Evolutionary conservation across 2,329 filamentous ascomycete genomes (phyloP), one percentile per base, ranked within the genome.

Genomic region (Sclerotinia borealis): DNA sequence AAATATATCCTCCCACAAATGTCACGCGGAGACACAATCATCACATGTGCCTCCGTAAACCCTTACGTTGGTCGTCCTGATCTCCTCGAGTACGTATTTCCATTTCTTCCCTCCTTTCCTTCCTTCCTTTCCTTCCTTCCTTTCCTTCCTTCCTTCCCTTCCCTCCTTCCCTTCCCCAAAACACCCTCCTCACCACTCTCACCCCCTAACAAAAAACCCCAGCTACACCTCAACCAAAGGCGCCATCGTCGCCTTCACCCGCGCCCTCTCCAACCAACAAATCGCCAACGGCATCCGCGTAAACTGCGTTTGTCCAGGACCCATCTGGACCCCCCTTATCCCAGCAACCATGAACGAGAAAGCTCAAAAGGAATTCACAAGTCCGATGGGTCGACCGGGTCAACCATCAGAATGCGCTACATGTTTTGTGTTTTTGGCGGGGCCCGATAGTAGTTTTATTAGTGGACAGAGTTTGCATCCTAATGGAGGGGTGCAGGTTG

Each of bases 21-120:
- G 85, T 83, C 85, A 72, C 75, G 76, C n/a, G 91, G 91, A 41
- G 82, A 85, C 63, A 86, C 85, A 31, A 92, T 96, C 74, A 92
- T 96, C 81, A 95, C 93, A 79, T 92, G 91, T 73, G 87, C 90
- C 50, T 92, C 89, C 37, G 87, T 95, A 74, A 93, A 93, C 74
- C 89, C 87, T 31, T 95, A 93, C 77, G 84, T 92, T 64, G 91
- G 91, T 45, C 88, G 90, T 1, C 87, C 88, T 0, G 90, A 93
- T 70, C 81, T 93, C 2, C 83, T 95, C 55, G 90, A 95, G 59
- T 55, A 55, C 43, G 59, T 55, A n/a, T n/a, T n/a, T n/a, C n/a
- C n/a, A n/a, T n/a, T n/a, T n/a, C n/a, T 10, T 22, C 1, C 25
- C 13, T 2, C 10, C 27, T 4, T 5, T n/a, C n/a, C 13, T n/a